A percentile compares a stretch with the other conserved stretches of the same genome.
phyloP scores from a whole-genome alignment of 768 basidiomycete species.

The Pleurotus citrinopileatus region DNA sequence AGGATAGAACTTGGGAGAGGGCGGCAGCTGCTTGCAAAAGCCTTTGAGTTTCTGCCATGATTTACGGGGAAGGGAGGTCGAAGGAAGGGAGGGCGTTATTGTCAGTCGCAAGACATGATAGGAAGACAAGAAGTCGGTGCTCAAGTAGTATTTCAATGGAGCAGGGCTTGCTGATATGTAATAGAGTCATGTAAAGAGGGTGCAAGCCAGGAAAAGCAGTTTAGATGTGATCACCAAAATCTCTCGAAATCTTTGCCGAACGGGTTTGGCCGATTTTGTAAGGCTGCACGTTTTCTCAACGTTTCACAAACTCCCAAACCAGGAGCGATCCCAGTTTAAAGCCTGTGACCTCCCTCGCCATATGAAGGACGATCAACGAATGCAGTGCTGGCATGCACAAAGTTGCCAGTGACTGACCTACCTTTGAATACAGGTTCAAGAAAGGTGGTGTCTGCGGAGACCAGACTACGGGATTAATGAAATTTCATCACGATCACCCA shows the following conservation, averaged over 20 bases:
- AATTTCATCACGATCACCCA: conserved; percentile 8
- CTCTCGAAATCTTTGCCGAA: conserved; percentile 6
- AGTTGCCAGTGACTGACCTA: no score
- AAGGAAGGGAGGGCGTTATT: conserved; percentile 25
- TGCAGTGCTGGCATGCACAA: no score
- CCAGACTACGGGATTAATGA: neutral
- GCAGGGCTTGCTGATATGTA: conserved; percentile 46
- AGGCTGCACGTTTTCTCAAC: conserved; percentile 9
- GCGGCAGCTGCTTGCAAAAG: conserved; percentile 76
- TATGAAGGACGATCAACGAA: conserved; percentile 1
- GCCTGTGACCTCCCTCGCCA: conserved; percentile 3
- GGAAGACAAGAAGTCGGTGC: conserved; percentile 38
- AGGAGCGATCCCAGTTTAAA: conserved; percentile 7
- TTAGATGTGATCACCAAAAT: conserved; percentile 22
- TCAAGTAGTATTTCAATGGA: conserved; percentile 36
- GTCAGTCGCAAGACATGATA: conserved; percentile 54
- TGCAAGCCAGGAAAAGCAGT: conserved; percentile 41
- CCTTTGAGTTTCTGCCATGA: conserved; percentile 70
- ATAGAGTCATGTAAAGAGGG: conserved; percentile 44
- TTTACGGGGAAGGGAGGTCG: conserved; percentile 19
- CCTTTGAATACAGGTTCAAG: neutral
- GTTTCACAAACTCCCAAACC: conserved; percentile 8
- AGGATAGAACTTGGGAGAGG: conserved; percentile 63
- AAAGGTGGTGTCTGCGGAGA: neutral
- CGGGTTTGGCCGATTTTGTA: conserved; percentile 5